Conservation (phyloP, 2,329 filamentous ascomycete species). For the Trichophyton simii region DNA sequence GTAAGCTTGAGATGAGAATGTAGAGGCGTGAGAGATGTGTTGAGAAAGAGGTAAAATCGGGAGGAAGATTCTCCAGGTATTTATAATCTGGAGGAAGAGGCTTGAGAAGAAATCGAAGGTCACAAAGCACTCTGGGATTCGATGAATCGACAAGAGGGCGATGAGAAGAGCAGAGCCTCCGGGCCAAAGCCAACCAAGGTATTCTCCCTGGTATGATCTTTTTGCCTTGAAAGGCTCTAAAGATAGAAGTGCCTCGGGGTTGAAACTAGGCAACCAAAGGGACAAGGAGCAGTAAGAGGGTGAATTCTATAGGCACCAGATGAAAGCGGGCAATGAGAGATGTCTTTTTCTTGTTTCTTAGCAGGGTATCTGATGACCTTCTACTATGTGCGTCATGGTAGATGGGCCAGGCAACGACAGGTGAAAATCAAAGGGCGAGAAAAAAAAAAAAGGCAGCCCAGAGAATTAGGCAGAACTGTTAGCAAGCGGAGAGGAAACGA, state of each 20-base stretch:
- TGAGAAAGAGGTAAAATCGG: background rate
- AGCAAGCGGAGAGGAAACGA: background rate
- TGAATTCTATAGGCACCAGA: background rate
- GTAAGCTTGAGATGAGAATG: background rate
- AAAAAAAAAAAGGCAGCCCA: background rate
- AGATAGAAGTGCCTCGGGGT: background rate
- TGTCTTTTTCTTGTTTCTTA: background rate
- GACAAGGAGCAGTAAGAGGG: background rate
- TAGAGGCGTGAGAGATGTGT: background rate
- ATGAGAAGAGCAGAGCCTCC: background rate
- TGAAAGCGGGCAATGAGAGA: background rate
- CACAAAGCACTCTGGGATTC: slow-evolving; percentile 2
- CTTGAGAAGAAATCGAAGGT: background rate
- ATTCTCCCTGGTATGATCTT: background rate
- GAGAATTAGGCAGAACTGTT: slow-evolving; percentile 2
- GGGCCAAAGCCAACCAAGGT: slow-evolving; percentile 2
- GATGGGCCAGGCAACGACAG: background rate
- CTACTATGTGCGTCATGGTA: slow-evolving; percentile 4
- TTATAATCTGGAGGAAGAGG: slow-evolving; percentile 1
- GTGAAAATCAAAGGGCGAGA: background rate
- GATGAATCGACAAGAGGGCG: slow-evolving; percentile 1
- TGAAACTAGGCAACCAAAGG: background rate
- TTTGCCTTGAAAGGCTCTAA: background rate
- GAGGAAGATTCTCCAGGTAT: slow-evolving; percentile 3
- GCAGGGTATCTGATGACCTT: slow-evolving; percentile 1